Conservation (phyloP, 768 basidiomycete species). For the Naganishia kalamii region DNA sequence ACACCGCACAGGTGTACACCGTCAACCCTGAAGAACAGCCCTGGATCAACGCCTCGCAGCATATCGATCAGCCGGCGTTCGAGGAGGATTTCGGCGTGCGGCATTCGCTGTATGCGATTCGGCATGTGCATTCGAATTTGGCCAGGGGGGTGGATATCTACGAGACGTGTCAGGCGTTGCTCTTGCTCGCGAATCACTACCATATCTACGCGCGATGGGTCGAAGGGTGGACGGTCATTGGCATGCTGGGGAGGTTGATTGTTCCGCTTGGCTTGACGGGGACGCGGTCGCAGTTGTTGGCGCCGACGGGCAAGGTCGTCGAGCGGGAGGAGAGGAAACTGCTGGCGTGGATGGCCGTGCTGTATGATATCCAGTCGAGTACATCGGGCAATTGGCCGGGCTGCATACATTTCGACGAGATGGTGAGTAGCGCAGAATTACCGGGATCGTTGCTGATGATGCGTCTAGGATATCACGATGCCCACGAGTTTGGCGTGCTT, state of each 20-base stretch:
- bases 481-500: conserved; percentile 18
- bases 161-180: conserved; percentile 34
- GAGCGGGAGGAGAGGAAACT: conserved; percentile 37
- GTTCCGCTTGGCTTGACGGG: conserved; percentile 31
- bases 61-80: conserved; percentile 18
- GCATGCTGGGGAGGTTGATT: conserved; percentile 29
- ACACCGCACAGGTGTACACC: conserved; percentile 55
- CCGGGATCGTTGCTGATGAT: not conserved
- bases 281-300: conserved; percentile 24
- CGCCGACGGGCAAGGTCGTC: conserved; percentile 26
- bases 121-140: conserved; percentile 27
- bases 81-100: conserved; percentile 26
- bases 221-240: conserved; percentile 34
- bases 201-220: conserved; percentile 33
- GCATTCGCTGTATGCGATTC: conserved; percentile 36
- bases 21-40: conserved; percentile 36
- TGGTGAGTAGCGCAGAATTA: conserved; percentile 14
- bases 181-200: conserved; percentile 35
- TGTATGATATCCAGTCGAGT: conserved; percentile 32
- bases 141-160: conserved; percentile 26
- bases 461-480: conserved; percentile 8
- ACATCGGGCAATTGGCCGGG: conserved; percentile 33
- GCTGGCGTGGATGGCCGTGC: conserved; percentile 36
- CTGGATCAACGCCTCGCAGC: conserved; percentile 13
- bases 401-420: conserved; percentile 36